Base-by-base conservation (phyloP, 2,329 filamentous ascomycete species). In the Stylonectria norvegica region DNA sequence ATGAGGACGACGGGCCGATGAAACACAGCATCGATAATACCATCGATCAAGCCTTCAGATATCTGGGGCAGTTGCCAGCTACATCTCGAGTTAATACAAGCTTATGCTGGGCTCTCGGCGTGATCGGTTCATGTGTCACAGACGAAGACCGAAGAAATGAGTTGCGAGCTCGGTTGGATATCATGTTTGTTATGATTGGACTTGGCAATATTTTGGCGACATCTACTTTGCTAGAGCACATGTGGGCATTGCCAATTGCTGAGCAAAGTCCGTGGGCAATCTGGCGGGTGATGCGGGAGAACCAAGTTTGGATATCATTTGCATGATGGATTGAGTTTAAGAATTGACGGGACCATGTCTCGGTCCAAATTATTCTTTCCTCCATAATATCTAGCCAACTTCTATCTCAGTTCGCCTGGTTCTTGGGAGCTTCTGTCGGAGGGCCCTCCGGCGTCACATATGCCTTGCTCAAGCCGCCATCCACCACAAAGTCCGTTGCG, bases 401-500 rank as follows among this genome's bases (percentile, higher is more conserved):
- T 12, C 7, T 12, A 29, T 29, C 27, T 29, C 27, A 29, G 27
- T 29, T 8, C 27, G 10, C 27, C n/a, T 29, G 27, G 27, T 29
- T 29, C 27, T 29, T 29, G 7, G 27, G 27, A 5, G 27, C 7
- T 14, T 7, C 7, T 14, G 27, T 31, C 16, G 47, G 33, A 2
- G 43, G 28, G 2, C 52, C 51, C 29, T 56, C 52, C 5, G 50
- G 29, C 8, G 55, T 55, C 19, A 71, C 52, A 16, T 56, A 57
- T 20, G 54, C 76, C 68, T 75, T 85, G 29, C 76, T 82, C 76
- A 87, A 78, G 28, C 82, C 83, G 40, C 83, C 83, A 55, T 87
- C 83, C 16, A 86, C 81, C 7, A 85, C 75, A 57, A 86, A 85
- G 57, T 86, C 85, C 10, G 80, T 79, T 5, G 81, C 85, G 50